Percentiles rank a stretch among this genome's conserved stretches.
Evolutionary conservation across 164 flowering plant species (phyloP).

Genomic region (Magnolia sinica): DNA sequence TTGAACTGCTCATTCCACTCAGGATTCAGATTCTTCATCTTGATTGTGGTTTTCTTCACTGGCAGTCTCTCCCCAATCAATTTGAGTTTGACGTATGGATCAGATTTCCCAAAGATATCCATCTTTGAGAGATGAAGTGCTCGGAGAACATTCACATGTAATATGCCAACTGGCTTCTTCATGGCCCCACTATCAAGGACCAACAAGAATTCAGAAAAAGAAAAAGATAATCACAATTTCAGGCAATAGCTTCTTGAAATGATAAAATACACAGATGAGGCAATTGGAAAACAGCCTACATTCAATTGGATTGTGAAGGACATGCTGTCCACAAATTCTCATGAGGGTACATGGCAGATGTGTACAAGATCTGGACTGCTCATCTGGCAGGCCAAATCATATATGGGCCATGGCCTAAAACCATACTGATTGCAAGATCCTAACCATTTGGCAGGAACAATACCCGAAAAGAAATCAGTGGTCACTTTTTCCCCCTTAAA

Average conservation of each 20-base stretch:
- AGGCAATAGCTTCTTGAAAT: slow-evolving; percentile 44
- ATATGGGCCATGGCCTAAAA: too few species aligned
- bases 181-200: slow-evolving; percentile 32
- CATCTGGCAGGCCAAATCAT: not conserved
- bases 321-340: not conserved
- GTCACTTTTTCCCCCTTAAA: too few species aligned
- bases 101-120: slow-evolving; percentile 66
- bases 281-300: not conserved
- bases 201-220: not conserved
- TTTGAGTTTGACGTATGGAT: slow-evolving; percentile 70
- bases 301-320: not conserved
- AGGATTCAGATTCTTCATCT: slow-evolving; percentile 61
- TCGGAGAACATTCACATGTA: slow-evolving; percentile 58
- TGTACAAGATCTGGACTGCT: not conserved
- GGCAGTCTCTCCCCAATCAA: slow-evolving; percentile 57
- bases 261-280: slow-evolving; percentile 31
- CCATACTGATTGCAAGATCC: too few species aligned
- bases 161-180: slow-evolving; percentile 71
- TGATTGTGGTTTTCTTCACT: slow-evolving; percentile 55
- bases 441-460: too few species aligned
- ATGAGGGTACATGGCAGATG: not conserved
- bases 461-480: too few species aligned
- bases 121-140: slow-evolving; percentile 56
- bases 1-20: slow-evolving; percentile 75
- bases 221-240: not conserved